Evolutionary conservation across 768 basidiomycete genomes (phyloP).

Genomic region (Kwoniella mangroviensis): DNA sequence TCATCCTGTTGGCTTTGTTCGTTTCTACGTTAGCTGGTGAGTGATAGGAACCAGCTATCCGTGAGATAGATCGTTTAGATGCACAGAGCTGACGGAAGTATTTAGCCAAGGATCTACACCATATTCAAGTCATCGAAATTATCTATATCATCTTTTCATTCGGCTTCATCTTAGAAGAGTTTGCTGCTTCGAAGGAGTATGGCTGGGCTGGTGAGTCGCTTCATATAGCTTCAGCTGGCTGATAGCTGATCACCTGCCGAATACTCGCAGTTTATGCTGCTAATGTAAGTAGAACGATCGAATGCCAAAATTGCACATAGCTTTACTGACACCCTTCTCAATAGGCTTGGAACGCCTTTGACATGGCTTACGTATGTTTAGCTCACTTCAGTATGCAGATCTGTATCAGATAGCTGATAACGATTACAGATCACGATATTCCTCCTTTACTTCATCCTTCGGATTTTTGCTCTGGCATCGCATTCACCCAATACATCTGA

Average conservation of each 20-base stretch:
- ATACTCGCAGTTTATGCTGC: constrained; percentile 76
- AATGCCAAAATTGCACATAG: not conserved
- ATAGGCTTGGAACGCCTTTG: constrained; percentile 91
- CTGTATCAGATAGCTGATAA: constrained; percentile 4
- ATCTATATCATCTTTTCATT: constrained; percentile 75
- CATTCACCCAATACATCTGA: constrained; percentile 46
- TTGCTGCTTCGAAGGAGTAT: constrained; percentile 82
- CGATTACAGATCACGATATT: constrained; percentile 62
- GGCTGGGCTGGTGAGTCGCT: constrained; percentile 77
- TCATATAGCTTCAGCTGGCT: constrained; percentile 2
- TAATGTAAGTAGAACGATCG: constrained; percentile 63
- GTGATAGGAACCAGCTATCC: constrained; percentile 41
- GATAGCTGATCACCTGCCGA: constrained; percentile 64
- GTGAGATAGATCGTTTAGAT: not conserved
- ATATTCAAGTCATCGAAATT: constrained; percentile 68
- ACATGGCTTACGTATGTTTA: constrained; percentile 58
- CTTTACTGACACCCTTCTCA: not conserved
- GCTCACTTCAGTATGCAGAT: not conserved
- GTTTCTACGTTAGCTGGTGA: constrained; percentile 74
- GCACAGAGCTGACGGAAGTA: constrained; percentile 9
- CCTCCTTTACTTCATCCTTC: constrained; percentile 49
- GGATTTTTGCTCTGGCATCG: constrained; percentile 56
- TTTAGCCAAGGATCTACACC: constrained; percentile 65
- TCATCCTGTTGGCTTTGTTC: constrained; percentile 70
- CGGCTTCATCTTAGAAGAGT: constrained; percentile 83